Base-by-base conservation (phyloP, 2,329 filamentous ascomycete species). In the Hypoxylon sp. region DNA sequence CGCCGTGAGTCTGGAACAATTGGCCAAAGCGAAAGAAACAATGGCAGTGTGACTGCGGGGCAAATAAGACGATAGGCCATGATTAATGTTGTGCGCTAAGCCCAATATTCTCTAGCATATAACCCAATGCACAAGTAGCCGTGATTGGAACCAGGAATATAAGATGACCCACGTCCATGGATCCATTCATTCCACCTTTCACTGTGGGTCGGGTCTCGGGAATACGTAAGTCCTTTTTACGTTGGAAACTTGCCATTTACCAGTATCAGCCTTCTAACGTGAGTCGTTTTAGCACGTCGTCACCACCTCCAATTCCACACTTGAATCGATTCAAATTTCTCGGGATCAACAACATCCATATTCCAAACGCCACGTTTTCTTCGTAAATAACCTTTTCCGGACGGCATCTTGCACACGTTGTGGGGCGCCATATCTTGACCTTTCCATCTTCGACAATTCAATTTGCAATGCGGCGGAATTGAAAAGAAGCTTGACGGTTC, bases 401-500 rank as follows among this genome's bases (percentile, higher is more conserved):
- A 50, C 66, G 17, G 25, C 45, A 52, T 58, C 13, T 32, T 23
- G 14, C 38, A 53, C 23, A 50, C 14, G 23, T 51, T 32, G 14
- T 25, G 19, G 13, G 5, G 41, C 38, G 13, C n/a, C 34, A 56
- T 34, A 67, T 56, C n/a, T 14, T 41, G n/a, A 46, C 32, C 23
- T 43, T 52, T 41, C 38, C 48, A 45, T 58, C 46, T 43, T 67
- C 57, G 53, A 66, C 60, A 50, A 34, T 61, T 59, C 63, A 58
- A 73, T 65, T 55, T 71, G 67, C 73, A 60, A 76, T 77, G 74
- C 70, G 71, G 70, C 68, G 60, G 68, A 71, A 72, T 69, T 75
- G 69, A 76, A 60, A 45, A 77, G 66, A 74, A 70, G 70, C 69
- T 75, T 78, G 71, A 76, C 75, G 77, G 76, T 78, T 78, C 76